phyloP scores from a whole-genome alignment of 2,329 filamentous ascomycete genomes.

The Fonsecaea nubica region DNA sequence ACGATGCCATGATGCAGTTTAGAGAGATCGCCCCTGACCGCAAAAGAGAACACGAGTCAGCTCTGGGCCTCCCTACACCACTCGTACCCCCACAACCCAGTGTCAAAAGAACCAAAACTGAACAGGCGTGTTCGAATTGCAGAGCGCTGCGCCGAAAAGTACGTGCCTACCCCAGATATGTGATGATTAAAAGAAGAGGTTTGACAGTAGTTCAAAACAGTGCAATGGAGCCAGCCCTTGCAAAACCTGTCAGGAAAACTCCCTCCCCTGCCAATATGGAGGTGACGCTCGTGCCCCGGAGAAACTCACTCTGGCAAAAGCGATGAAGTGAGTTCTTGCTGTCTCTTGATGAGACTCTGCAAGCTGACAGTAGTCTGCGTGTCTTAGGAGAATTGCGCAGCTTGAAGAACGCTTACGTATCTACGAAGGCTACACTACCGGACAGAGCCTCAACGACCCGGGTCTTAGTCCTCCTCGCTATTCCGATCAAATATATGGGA shows the following conservation, averaged over 20 bases:
- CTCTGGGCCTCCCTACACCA: conserved; percentile 3
- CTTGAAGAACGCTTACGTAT: conserved; percentile 23
- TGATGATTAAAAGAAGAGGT: not conserved
- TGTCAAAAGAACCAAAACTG: conserved; percentile 26
- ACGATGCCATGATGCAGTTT: conserved; percentile 23
- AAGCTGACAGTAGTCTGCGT: not conserved
- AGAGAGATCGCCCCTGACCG: conserved; percentile 25
- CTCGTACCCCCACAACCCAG: conserved; percentile 1
- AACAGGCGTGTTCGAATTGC: conserved; percentile 30
- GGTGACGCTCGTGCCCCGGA: conserved; percentile 20
- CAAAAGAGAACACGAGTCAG: conserved; percentile 15
- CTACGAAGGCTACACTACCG: conserved; percentile 18
- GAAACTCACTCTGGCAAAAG: conserved; percentile 24
- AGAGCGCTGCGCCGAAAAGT: conserved; percentile 25
- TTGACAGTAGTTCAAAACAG: not conserved
- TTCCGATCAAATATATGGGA: conserved; percentile 14
- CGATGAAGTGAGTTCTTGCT: conserved; percentile 16
- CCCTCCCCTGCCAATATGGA: conserved; percentile 23
- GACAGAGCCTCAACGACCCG: conserved; percentile 2
- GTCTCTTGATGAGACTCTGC: not conserved
- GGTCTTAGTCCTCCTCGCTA: conserved; percentile 4
- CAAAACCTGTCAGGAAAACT: conserved; percentile 24
- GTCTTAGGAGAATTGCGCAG: conserved; percentile 21
- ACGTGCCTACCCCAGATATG: not conserved
- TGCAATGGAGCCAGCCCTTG: conserved; percentile 29